Conservation (phyloP, 108 stramenopile genomes). For the Ochromonas danica region DNA sequence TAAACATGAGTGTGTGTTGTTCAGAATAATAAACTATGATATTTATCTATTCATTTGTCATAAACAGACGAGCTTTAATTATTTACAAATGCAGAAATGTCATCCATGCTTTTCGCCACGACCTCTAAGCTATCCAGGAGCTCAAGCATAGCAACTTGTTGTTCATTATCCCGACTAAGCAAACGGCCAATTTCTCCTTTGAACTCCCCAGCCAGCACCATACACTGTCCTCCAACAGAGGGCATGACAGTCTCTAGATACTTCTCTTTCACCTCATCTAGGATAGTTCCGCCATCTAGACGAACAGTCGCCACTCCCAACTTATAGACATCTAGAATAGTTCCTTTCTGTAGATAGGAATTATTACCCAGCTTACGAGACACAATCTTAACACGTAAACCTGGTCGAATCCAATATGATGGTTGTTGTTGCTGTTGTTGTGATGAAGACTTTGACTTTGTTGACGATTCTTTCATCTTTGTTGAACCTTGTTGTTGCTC, state of each 20-base stretch:
- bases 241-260: constrained; percentile 20
- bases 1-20: no score
- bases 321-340: background rate
- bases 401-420: background rate
- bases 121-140: background rate
- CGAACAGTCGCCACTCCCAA: background rate
- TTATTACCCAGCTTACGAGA: background rate
- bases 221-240: background rate
- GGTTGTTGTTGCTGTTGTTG: background rate
- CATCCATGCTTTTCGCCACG: background rate
- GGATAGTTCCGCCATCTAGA: background rate
- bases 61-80: no score
- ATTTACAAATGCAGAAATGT: background rate
- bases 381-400: background rate
- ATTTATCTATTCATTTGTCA: no score
- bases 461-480: background rate
- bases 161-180: background rate
- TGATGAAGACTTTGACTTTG: background rate
- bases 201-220: background rate
- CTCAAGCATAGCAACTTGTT: background rate
- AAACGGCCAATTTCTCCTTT: background rate
- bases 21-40: no score
- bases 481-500: background rate
- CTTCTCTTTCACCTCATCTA: constrained; percentile 5
- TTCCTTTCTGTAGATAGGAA: background rate